Base-by-base conservation (phyloP, 192 early-diverging fungal species). In the Coemansia sp. region DNA sequence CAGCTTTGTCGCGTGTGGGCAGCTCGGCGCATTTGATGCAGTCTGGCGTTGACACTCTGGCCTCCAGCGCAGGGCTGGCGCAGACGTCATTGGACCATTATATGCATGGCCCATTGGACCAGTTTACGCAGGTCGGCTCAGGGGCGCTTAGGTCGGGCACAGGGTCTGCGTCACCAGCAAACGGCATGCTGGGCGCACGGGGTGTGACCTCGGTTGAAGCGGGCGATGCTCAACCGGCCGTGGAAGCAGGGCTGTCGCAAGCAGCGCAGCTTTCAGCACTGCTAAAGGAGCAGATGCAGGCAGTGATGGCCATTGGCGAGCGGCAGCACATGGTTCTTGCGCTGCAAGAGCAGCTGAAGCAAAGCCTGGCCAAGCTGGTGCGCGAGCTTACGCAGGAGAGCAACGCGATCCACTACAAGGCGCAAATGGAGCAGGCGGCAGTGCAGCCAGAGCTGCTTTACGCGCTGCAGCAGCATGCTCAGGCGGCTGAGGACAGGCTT, bases 351-450 rank as follows among this genome's bases (percentile, higher is more conserved):
- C 75, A 72, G 47, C 64, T 57, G 23, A 72, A 77, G 55, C 77
- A 85, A 62, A 57, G 43, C 9, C 57, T 67, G 48, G 56, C 58
- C n/a, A 71, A 77, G 62, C 75, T 81, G 16, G 71, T 68, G 74
- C 74, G 66, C 35, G 79, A 77, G 6, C 35, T 81, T 16, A 17
- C 74, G 3, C 67, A 81, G 50, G 74, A 84, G 21, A 68, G 25
- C 61, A 84, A 66, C 49, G 56, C 69, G 2, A 59, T 74, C 9
- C 73, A 74, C 56, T 73, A 67, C 22, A 66, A 49, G 25, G 74
- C 70, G 6, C 77, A 80, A 54, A 63, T 74, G 41, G 71, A 72
- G 7, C 45, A 52, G 25, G 12, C 29, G 3, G 67, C 71, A 0
- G 64, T 80, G 12, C 68, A 73, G 61, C 39, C 61, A 3, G 77